phyloP scores from a whole-genome alignment of 148 eudicot genomes.

The Rhododendron kiyosumense region DNA sequence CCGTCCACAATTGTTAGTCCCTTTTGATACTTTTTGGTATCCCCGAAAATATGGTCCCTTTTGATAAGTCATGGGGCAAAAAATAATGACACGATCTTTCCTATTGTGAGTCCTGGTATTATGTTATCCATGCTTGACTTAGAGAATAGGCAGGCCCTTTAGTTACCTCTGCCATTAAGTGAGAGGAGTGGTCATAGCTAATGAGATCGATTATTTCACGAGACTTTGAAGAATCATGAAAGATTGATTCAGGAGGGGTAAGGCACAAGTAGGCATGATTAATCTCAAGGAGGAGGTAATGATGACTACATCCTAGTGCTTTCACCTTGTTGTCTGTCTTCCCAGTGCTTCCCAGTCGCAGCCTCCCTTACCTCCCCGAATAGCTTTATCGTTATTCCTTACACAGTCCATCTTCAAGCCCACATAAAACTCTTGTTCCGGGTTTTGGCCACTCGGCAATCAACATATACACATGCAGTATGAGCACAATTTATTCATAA shows the following conservation, averaged over 20 bases:
- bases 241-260: background rate
- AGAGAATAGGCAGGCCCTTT: no score
- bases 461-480: background rate
- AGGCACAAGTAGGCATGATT: no score
- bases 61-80: background rate
- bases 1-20: background rate
- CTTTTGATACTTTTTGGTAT: no score
- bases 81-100: background rate
- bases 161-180: no score
- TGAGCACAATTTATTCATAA: background rate
- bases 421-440: background rate
- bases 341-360: background rate
- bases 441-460: background rate
- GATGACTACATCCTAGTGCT: background rate
- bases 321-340: background rate
- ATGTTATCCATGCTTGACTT: no score
- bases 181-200: no score
- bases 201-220: background rate
- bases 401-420: background rate
- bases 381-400: background rate
- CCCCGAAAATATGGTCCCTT: background rate
- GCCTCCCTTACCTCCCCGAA: background rate
- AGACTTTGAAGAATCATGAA: background rate
- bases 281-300: background rate
- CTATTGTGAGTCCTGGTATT: no score